Evolutionary conservation across 106 monocot genomes (phyloP).

Genomic region (Acorus calamus): DNA sequence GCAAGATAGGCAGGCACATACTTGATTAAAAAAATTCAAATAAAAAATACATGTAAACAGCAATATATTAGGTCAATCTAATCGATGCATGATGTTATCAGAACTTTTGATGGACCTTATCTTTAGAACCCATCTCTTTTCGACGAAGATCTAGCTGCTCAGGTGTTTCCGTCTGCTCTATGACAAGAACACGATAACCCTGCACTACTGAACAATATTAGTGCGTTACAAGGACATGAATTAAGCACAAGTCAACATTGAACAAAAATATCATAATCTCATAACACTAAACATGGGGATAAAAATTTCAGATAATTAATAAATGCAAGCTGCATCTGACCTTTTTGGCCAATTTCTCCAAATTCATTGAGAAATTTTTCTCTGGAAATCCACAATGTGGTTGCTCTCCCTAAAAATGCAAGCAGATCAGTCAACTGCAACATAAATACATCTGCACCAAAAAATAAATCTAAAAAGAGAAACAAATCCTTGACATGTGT

Average conservation of each 20-base stretch:
- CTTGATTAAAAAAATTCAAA: slow-evolving; percentile 1
- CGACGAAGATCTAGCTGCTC: slow-evolving; percentile 88
- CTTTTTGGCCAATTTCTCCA: slow-evolving; percentile 92
- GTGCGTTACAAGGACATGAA: neutral
- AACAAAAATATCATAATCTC: neutral
- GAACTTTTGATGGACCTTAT: slow-evolving; percentile 43
- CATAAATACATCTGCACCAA: no score
- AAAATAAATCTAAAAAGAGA: no score
- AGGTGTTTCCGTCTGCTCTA: slow-evolving; percentile 97
- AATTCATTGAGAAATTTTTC: slow-evolving; percentile 76
- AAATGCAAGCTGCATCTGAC: slow-evolving; percentile 16
- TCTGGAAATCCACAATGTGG: slow-evolving; percentile 99
- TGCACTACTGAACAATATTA: slow-evolving; percentile 4
- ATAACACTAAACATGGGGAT: neutral
- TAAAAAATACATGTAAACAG: neutral
- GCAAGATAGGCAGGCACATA: neutral
- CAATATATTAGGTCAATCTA: no score
- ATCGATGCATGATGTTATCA: neutral
- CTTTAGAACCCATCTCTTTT: slow-evolving; percentile 84
- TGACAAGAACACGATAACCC: slow-evolving; percentile 88
- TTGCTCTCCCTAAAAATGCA: slow-evolving; percentile 65
- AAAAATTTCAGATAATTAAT: neutral
- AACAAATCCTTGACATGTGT: no score
- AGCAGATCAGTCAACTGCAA: neutral
- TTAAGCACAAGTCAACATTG: neutral